Evolutionary conservation across 2,329 filamentous ascomycete species (phyloP), one percentile per base, ranked within the genome.

Genomic region (Colletotrichum musicola): DNA sequence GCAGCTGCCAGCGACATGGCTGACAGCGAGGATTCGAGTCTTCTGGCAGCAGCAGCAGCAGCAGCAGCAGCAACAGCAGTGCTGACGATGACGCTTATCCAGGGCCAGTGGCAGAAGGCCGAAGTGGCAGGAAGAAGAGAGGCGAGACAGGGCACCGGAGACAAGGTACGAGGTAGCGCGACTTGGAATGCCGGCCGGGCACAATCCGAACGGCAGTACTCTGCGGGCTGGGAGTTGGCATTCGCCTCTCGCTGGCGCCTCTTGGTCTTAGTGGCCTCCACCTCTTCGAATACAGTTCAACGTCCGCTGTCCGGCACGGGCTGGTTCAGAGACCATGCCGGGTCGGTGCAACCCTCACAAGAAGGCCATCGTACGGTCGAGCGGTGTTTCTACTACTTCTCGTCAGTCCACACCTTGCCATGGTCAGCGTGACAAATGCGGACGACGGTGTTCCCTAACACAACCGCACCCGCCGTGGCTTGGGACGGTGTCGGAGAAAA

Each of bases 211-310:
- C 54, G 61, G 61, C 65, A 44, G 53, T n/a, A 46, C 42, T 50
- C 30, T 35, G 30, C 30, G 30, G 46, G 25, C 13, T 27, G 30
- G 27, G n/a, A 50, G 57, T 42, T 49, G 14, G 30, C 53, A 68
- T 60, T 51, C 35, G 62, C 53, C 22, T 60, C 42, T 38, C 22
- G 55, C 49, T 65, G 55, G 38, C 55, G 62, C 50, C 42, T 55
- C 55, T 65, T 12, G 55, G 18, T 27, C 46, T 54, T 68, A 65
- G 65, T 60, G 54, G 65, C 50, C 61, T 60, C 65, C 65, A 68
- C 65, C 62, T 51, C 22, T 49, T 68, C 64, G 51, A 64, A 68
- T 55, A 35, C 49, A 68, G 61, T 68, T 64, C 62, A 59, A 68
- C 55, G 62, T 68, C 65, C 55, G 62, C 54, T 64, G 60, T 47